Conservation (phyloP, 306 rosid genomes). For the Luffa aegyptiaca region DNA sequence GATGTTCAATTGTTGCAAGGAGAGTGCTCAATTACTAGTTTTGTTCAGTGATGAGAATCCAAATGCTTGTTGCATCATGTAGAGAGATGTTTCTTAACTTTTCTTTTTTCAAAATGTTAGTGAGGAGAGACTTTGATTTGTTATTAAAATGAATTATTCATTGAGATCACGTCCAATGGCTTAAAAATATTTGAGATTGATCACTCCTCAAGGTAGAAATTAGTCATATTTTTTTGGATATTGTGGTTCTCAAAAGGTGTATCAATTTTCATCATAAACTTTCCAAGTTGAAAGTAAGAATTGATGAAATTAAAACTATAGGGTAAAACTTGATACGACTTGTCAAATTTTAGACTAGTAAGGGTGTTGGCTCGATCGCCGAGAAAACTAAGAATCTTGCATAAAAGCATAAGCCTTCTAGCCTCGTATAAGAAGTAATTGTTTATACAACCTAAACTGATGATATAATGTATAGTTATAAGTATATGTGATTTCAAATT, state of each 20-base stretch:
- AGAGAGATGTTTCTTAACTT: neutral
- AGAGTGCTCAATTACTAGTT: conserved; percentile 17
- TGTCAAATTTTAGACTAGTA: neutral
- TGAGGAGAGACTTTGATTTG: neutral
- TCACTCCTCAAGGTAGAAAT: neutral
- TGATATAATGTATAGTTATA: neutral
- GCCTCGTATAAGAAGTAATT: neutral
- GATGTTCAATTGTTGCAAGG: conserved; percentile 25
- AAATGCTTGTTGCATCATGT: conserved; percentile 64
- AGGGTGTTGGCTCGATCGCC: neutral
- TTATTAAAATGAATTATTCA: neutral
- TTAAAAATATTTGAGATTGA: neutral
- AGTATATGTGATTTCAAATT: neutral
- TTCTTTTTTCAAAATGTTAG: neutral
- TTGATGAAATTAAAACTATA: too few relatives aligned
- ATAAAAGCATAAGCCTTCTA: neutral
- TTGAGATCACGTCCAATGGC: neutral
- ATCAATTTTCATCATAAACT: too few relatives aligned
- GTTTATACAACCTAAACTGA: neutral
- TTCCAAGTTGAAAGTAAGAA: too few relatives aligned
- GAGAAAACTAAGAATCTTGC: neutral
- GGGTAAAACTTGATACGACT: too few relatives aligned
- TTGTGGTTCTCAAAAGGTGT: neutral
- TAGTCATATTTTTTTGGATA: neutral
- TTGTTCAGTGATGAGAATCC: conserved; percentile 82